Base-by-base conservation (phyloP, 495 filamentous ascomycete genomes). In the Aspergillus incahuasiensis region DNA sequence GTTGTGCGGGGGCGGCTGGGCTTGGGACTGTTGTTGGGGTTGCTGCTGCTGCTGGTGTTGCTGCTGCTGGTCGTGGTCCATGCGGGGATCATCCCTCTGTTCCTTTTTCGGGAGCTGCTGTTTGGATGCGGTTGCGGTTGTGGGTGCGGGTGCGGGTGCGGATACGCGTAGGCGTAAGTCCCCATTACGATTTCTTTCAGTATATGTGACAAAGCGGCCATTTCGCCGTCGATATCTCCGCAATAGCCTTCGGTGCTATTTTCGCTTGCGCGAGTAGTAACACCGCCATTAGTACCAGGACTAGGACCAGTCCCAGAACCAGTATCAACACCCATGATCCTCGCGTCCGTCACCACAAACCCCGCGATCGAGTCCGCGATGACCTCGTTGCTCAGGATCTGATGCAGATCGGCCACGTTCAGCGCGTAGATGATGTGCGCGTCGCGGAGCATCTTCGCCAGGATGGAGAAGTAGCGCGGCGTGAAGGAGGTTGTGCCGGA, bases 321-420 rank as follows among this genome's bases (percentile, higher is more conserved):
- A 7, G 30, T 49, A 34, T 55, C 38, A 1, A 48, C 24, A 11
- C 58, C 39, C 47, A 58, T 55, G 22, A 62, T 46, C 5, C 7
- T 20, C 1, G 52, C 25, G 28, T 58, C 52, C 5, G 55, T 34
- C n/a, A 62, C 34, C 11, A 58, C 42, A 48, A 62, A 58, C 6
- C 55, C 59, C 1, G 52, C 51, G 16, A 58, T 53, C 1, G 48
- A 40, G 5, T 35, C 8, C 6, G 20, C 28, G 30, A 48, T 35
- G 9, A 21, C 40, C 32, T 43, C 21, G 16, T 35, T 28, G 2
- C 19, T n/a, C 12, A 57, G 21, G 19, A 40, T 11, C 13, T 1
- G 30, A 7, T 16, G 11, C 12, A 50, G 12, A 11, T 50, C 11
- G 12, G 13, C 19, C 13, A 45, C 8, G 21, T 25, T 50, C 25